Base-by-base conservation (phyloP, 2,329 filamentous ascomycete genomes). In the Xylariaceae sp. region DNA sequence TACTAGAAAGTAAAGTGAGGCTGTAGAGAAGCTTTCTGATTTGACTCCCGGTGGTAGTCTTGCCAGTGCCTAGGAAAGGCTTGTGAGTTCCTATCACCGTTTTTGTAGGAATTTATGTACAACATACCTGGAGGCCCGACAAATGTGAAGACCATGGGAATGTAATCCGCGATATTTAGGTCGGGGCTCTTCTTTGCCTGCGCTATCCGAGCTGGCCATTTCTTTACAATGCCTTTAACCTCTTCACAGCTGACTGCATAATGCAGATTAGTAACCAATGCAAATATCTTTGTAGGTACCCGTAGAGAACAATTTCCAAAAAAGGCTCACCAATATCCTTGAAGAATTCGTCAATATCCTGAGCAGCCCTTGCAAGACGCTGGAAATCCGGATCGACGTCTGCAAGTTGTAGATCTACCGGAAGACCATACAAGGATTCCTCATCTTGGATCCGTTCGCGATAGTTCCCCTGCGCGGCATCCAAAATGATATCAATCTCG, bases 1-100 rank as follows among this genome's bases (percentile, higher is more conserved):
- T 73, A 0, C 69, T 70, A 0, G 77, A 65, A 0, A 91, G 66
- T 25, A 90, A 77, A 0, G 85, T 85, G 73, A 89, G 79, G 54
- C 90, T 81, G 56, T 87, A 90, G 57, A 80, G 91, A 0, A 91
- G 70, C 50, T 87, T 77, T 3, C 86, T 86, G 74, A 91, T 86
- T 49, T 83, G 85, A n/a, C 75, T 68, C 0, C 87, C 87, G 0
- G 72, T 88, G 0, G 82, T 77, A 0, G 80, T 84, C 53, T 85
- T 85, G 0, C 81, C 82, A 0, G 80, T 83, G 40, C 66, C 59
- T 6, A 21, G 22, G 25, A 46, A 46, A 23, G 4, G 14, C 21
- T 34, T 23, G 33, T 21, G 29, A 42, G 16, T 23, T 42, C 11
- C 8, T 27, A 19, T 23, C 21, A 17, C 25, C 7, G 22, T 16